A percentile compares a stretch with the other conserved stretches of the same genome.
phyloP scores from a whole-genome alignment of 768 basidiomycete species.

The Rickenella mellea region DNA sequence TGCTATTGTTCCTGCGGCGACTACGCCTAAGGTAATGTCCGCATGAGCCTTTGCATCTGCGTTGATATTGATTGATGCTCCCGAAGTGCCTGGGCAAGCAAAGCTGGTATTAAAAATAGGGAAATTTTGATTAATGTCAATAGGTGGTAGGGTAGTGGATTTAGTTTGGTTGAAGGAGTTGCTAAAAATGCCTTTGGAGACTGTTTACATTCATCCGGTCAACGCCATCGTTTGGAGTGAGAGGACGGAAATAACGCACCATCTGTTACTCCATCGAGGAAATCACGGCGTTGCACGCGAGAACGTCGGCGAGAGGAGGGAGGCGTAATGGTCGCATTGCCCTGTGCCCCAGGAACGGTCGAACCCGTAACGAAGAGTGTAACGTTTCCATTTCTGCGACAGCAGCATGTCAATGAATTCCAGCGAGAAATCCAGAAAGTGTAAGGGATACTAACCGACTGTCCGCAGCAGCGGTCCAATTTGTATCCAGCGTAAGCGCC shows the following conservation, averaged over 20 bases:
- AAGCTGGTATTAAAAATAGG: slow-evolving; percentile 22
- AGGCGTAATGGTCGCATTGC: neutral
- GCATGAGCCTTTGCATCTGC: slow-evolving; percentile 23
- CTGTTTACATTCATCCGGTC: neutral
- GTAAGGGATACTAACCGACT: slow-evolving; percentile 13
- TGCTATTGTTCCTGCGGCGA: slow-evolving; percentile 32
- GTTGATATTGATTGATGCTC: slow-evolving; percentile 10
- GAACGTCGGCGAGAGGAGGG: neutral
- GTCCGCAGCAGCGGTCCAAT: slow-evolving; percentile 23
- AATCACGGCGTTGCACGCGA: neutral
- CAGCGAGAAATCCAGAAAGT: neutral
- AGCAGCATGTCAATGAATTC: neutral
- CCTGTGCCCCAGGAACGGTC: neutral
- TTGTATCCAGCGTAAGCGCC: slow-evolving; percentile 30
- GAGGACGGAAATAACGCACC: neutral
- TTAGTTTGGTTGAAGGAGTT: slow-evolving; percentile 24
- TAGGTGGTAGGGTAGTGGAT: slow-evolving; percentile 18
- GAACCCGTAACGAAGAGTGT: neutral
- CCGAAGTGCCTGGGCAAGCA: slow-evolving; percentile 10
- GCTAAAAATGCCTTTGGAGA: neutral
- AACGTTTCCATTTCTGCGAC: neutral
- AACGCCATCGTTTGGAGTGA: neutral
- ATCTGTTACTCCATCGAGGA: neutral
- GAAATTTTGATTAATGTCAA: slow-evolving; percentile 23
- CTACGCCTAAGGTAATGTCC: slow-evolving; percentile 27